Conservation (phyloP, 805 yeast genomes). For the Metschnikowia amazonensis region DNA sequence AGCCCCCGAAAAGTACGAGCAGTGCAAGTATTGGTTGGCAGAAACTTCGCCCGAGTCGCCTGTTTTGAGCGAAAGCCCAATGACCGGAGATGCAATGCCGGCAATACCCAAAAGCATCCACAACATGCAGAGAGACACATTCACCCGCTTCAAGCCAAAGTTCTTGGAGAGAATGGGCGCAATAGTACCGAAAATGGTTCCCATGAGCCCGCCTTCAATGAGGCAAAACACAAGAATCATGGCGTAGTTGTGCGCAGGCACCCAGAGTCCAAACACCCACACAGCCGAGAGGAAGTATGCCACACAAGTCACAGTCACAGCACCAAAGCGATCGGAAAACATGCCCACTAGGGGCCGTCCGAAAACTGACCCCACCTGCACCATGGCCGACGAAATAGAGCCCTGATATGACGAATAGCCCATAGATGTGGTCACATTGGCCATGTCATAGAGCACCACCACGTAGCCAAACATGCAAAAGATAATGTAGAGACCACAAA, state of each 20-base stretch:
- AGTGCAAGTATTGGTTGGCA: slow-evolving; percentile 48
- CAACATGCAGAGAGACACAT: slow-evolving; percentile 46
- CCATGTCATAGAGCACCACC: slow-evolving; percentile 52
- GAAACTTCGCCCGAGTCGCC: slow-evolving; percentile 23
- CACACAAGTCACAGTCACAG: slow-evolving; percentile 40
- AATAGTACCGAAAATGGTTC: slow-evolving; percentile 54
- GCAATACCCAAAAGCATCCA: slow-evolving; percentile 52
- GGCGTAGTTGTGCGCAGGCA: slow-evolving; percentile 48
- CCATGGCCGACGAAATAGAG: slow-evolving; percentile 56
- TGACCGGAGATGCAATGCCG: slow-evolving; percentile 56
- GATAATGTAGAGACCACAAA: slow-evolving; percentile 38
- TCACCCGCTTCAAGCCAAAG: slow-evolving; percentile 51
- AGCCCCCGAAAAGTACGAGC: slow-evolving; percentile 59
- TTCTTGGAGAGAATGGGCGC: slow-evolving; percentile 51
- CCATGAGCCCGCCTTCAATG: slow-evolving; percentile 56
- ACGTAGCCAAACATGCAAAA: slow-evolving; percentile 60
- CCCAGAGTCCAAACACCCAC: slow-evolving; percentile 35
- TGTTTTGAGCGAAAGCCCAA: slow-evolving; percentile 50
- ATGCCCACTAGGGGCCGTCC: slow-evolving; percentile 58
- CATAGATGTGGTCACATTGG: slow-evolving; percentile 55
- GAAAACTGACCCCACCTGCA: slow-evolving; percentile 50
- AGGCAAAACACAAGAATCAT: slow-evolving; percentile 52
- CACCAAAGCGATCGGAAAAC: slow-evolving; percentile 49
- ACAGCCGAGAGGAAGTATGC: slow-evolving; percentile 27
- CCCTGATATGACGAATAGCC: slow-evolving; percentile 57